Evolutionary conservation across 108 stramenopile genomes (phyloP), one percentile per base, ranked within the genome.

Genomic region (Cyclotella choctawhatcheeana): DNA sequence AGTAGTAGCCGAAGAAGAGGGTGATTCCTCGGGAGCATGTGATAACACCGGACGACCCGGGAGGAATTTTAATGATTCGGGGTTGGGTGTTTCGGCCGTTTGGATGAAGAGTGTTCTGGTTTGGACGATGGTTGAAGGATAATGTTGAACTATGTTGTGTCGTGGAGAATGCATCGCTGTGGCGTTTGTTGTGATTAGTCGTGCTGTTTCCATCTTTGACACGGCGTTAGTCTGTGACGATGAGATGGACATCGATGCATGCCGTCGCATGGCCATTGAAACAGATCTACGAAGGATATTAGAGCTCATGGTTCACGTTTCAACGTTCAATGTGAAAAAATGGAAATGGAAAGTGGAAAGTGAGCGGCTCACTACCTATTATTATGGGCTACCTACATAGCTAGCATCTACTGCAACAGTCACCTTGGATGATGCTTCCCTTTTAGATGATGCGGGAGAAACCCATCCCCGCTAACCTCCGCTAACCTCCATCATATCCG

Each of bases 41-140:
- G 51, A 73, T 18, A 93, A 76, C 20, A 91, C 93, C 47, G 60
- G 64, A 43, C 89, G 81, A 69, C 91, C 88, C 26, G 99, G 98
- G 63, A 98, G 61, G 80, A 98, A 99, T 76, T 99, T 99, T 33
- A 99, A 71, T 35, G 87, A 87, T 83, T 97, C 94, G 35, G 99
- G 98, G 84, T 99, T 99, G 22, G 99, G 99, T 8, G 99, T 99
- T 12, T 84, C 72, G 54, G 89, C 96, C 18, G 97, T 97, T 85
- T 98, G 96, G 73, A 99, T 95, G 84, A 99, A 99, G 45, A 98
- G 79, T 25, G 86, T 77, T 37, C 93, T 85, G 29, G 29, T 56
- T 56, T 48, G 47, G 47, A 48, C 18, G 8, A 4, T 10, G 27
- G 30, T 56, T 13, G 55, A 30, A 31, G 55, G n/a, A n/a, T n/a